Percentiles rank a stretch among this genome's conserved stretches.
phyloP scores from a whole-genome alignment of 2,329 filamentous ascomycete species.

The Plectosphaerella plurivora region DNA sequence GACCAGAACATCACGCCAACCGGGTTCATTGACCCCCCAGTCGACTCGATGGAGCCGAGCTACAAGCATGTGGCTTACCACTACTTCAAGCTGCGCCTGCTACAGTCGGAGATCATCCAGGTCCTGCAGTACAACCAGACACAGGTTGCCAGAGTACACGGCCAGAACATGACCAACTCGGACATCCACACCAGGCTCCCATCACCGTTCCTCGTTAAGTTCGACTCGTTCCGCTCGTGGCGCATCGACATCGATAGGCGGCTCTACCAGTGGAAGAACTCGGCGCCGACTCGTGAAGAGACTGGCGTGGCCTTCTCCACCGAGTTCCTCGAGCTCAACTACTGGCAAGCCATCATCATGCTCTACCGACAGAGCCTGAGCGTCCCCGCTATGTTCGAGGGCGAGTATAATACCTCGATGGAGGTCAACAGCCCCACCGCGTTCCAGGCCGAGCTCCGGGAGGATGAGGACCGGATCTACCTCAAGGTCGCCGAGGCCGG shows the following conservation, averaged over 20 bases:
- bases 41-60: slow-evolving; percentile 57
- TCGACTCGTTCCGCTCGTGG: slow-evolving; percentile 85
- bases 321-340: slow-evolving; percentile 90
- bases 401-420: slow-evolving; percentile 65
- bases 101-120: slow-evolving; percentile 94
- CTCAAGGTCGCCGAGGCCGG: slow-evolving; percentile 93
- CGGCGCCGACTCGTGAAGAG: slow-evolving; percentile 69
- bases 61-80: slow-evolving; percentile 92
- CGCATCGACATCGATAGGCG: slow-evolving; percentile 80
- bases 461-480: slow-evolving; percentile 88
- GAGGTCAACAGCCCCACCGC: slow-evolving; percentile 60
- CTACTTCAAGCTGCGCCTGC: slow-evolving; percentile 80
- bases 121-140: slow-evolving; percentile 91
- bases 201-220: slow-evolving; percentile 79
- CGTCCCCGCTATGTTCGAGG: slow-evolving; percentile 78
- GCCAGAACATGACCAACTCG: slow-evolving; percentile 60
- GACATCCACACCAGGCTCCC: slow-evolving; percentile 75
- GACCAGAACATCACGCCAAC: slow-evolving; percentile 80
- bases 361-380: slow-evolving; percentile 87
- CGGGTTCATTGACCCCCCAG: slow-evolving; percentile 62
- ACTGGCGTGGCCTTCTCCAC: slow-evolving; percentile 87
- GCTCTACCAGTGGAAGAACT: slow-evolving; percentile 80
- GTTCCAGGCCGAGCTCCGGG: slow-evolving; percentile 60
- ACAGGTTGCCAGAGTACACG: slow-evolving; percentile 65
- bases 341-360: slow-evolving; percentile 97